Evolutionary conservation across 148 eudicot genomes (phyloP), one percentile per base, ranked within the genome.

Genomic region (Camellia lanceoleosa): DNA sequence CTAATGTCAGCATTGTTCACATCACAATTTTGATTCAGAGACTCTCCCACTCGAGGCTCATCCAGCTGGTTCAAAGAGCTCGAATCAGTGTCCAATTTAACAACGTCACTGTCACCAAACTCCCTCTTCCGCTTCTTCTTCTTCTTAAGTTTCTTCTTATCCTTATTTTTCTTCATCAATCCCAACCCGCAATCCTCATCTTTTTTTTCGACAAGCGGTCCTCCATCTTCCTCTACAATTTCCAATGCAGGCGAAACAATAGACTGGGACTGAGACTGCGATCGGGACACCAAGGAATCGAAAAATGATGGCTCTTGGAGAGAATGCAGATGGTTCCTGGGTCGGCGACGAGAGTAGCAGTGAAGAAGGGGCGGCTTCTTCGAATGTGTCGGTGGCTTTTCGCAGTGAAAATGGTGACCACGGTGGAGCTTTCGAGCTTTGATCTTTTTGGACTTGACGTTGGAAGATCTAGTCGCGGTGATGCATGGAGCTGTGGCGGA

Each of bases 361-460:
- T 71, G 77, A 44, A 77, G 71, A 2, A 87, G 23, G 43, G 66
- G 60, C 16, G 85, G 83, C 66, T 73, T 73, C 43, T 13, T 12
- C 15, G 3, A 20, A 54, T 7, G 63, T 16, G 3, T 8, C 15
- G 15, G 52, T 18, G 52, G 51, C 38, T 30, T 30, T 30, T 30
- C 38, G 1, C 38, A 30, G 7, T 41, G 67, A 75, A 30, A 30
- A 23, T 51, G 78, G 72, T 14, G 76, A 52, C 5, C 38, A 30
- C 38, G 38, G 9, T 43, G 56, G 10, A 88, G 68, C 67, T 83
- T 87, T 0, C 91, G 84, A 23, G 93, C 92, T 42, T 88, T 86
- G 4, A 90, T 86, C 80, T 92, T 92, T 83, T 90, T 90, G 2
- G 91, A 89, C n/a, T 84, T 83, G 67, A 84, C 84, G 55, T 79